Conservation (phyloP, 768 basidiomycete species). For the Lanmaoa rubissima region DNA sequence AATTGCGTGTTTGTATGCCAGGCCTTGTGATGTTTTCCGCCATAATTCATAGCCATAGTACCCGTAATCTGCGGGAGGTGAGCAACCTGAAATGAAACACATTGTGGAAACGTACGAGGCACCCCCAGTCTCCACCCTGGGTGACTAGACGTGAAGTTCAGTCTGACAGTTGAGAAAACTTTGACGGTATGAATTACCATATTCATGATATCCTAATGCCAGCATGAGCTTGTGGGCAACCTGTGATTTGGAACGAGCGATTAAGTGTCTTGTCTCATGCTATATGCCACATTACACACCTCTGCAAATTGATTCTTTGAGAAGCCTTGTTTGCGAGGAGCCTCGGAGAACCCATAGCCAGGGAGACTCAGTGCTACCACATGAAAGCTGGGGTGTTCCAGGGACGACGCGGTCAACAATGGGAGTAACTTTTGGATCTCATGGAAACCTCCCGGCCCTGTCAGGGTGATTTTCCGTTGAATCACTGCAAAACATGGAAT, state of each 20-base stretch:
- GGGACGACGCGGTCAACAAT: conserved; percentile 39
- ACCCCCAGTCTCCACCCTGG: no score
- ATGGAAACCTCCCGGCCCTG: conserved; percentile 60
- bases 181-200: no score
- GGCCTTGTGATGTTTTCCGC: no score
- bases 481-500: no score
- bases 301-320: background rate
- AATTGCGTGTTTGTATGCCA: no score
- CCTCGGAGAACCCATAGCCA: conserved; percentile 57
- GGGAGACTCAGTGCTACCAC: conserved; percentile 57
- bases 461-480: background rate
- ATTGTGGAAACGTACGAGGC: no score
- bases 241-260: no score
- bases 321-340: conserved; percentile 46
- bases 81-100: no score
- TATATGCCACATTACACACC: background rate
- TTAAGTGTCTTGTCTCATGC: background rate
- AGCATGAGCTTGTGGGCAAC: background rate
- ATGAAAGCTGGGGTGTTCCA: conserved; percentile 51
- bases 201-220: background rate
- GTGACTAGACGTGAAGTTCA: no score
- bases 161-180: no score
- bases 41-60: no score
- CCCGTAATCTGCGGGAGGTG: no score
- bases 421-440: conserved; percentile 57